Base-by-base conservation (phyloP, 192 early-diverging fungal genomes). In the Podila epigama region DNA sequence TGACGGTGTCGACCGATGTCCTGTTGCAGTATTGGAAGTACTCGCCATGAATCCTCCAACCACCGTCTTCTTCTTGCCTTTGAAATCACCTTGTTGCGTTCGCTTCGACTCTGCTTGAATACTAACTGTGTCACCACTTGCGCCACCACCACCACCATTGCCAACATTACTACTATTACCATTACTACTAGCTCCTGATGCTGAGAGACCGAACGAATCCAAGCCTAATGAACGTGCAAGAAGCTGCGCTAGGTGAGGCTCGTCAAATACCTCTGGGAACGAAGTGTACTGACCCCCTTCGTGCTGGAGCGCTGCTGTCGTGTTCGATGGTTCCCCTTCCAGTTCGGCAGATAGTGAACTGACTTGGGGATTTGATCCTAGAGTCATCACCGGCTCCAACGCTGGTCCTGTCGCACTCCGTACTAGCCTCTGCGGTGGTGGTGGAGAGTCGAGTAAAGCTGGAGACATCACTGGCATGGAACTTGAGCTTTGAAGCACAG, bases 241-340 rank as follows among this genome's bases (percentile, higher is more conserved):
- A 5, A 64, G 58, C 18, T 41, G 31, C 22, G 65, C 64, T 5
- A 75, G 13, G 0, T 57, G 4, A 8, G 64, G 64, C 33, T 75
- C 72, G 27, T 75, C 65, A 42, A 75, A 75, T 31, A 59, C 25
- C 15, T 58, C 36, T 12, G 72, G 72, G 55, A 75, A 75, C 0
- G 72, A 75, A 10, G 65, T 67, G 20, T 75, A 75, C 31, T 58
- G 69, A 8, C 56, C 60, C 15, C 41, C 52, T 27, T 57, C n/a
- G n/a, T n/a, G n/a, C n/a, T n/a, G n/a, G n/a, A n/a, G 55, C 32
- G 9, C 34, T 15, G 31, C 31, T 18, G 33, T 8, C 2, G 55
- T n/a, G 4, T n/a, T 20, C 0, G 29, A 33, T 18, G 27, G 13
- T 9, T n/a, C 36, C 20, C 15, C 48, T 6, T 22, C 6, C 6